These are phyloP conservation scores for Cladosporium sp. DNA, from an alignment of 2,329 filamentous ascomycete species.

Conservation along the genomic window DNA sequence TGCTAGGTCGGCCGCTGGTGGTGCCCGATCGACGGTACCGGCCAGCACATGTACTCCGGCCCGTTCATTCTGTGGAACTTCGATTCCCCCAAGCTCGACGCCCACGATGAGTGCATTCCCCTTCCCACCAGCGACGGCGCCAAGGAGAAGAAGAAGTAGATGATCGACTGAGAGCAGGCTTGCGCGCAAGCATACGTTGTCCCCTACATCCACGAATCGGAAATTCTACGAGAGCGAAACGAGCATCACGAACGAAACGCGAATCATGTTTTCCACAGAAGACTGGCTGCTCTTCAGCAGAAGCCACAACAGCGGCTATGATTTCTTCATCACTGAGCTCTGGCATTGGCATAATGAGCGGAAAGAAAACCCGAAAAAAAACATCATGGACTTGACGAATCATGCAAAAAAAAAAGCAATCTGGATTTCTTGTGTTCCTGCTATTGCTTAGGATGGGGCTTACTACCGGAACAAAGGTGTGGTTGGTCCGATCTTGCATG, in stretches of 20 bases:
- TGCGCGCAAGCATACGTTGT: background rate
- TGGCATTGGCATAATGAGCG: background rate
- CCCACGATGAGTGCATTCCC: background rate
- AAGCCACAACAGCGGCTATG: background rate
- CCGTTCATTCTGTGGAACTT: conserved; percentile 48
- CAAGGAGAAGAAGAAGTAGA: background rate
- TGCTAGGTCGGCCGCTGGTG: conserved; percentile 48
- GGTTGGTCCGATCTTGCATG: background rate
- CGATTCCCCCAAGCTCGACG: background rate
- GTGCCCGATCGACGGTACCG: conserved; percentile 35
- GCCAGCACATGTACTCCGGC: conserved; percentile 38
- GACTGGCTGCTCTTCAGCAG: background rate
- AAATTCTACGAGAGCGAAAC: background rate
- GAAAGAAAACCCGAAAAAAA: background rate
- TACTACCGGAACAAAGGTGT: background rate
- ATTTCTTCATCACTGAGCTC: background rate
- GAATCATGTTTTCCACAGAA: background rate
- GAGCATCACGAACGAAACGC: background rate
- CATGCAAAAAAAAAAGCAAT: background rate
- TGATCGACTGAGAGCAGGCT: background rate
- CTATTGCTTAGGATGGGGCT: background rate
- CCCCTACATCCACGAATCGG: background rate
- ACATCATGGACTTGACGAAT: background rate
- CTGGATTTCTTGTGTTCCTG: background rate
- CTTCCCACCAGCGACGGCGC: background rate